phyloP scores from a whole-genome alignment of 2,329 filamentous ascomycete genomes.

The Endocalyx cinctus region DNA sequence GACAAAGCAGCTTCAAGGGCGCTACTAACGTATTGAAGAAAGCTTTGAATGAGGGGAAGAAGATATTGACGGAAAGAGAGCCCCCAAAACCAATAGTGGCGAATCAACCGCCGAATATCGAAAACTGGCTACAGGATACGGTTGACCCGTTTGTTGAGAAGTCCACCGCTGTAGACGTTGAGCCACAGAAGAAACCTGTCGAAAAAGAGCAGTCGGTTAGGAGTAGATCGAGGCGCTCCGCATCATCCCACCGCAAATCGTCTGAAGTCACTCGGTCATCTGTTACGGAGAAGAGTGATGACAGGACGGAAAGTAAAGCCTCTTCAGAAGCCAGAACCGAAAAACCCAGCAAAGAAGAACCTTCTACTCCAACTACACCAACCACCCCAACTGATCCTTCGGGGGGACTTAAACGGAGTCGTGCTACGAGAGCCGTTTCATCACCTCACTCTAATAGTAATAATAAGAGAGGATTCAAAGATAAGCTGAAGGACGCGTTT shows the following conservation, averaged over 20 bases:
- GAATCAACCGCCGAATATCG: constrained; percentile 60
- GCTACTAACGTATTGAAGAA: constrained; percentile 62
- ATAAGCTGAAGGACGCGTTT: constrained; percentile 58
- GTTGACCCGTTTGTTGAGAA: constrained; percentile 58
- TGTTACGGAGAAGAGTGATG: constrained; percentile 11
- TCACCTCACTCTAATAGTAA: constrained; percentile 45
- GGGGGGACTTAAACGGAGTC: constrained; percentile 52
- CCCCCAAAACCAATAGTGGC: constrained; percentile 41
- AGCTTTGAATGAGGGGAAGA: constrained; percentile 59
- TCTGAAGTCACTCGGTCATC: constrained; percentile 4
- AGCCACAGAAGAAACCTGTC: constrained; percentile 27
- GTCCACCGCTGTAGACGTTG: constrained; percentile 9
- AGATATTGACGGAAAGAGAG: constrained; percentile 60
- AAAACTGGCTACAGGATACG: constrained; percentile 60
- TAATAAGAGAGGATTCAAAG: constrained; percentile 49
- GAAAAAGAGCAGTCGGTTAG: constrained; percentile 33
- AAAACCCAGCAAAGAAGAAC: constrained; percentile 24
- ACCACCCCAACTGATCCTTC: too few species aligned
- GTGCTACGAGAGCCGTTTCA: constrained; percentile 47
- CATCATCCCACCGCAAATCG: constrained; percentile 15
- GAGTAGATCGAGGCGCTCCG: constrained; percentile 20
- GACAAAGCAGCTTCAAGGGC: constrained; percentile 53
- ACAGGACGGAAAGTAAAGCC: constrained; percentile 8
- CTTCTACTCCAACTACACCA: constrained; percentile 27
- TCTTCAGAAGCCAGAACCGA: constrained; percentile 14